phyloP scores from a whole-genome alignment of 176 grass and related monocot genomes.

The Pontederia crassipes region DNA sequence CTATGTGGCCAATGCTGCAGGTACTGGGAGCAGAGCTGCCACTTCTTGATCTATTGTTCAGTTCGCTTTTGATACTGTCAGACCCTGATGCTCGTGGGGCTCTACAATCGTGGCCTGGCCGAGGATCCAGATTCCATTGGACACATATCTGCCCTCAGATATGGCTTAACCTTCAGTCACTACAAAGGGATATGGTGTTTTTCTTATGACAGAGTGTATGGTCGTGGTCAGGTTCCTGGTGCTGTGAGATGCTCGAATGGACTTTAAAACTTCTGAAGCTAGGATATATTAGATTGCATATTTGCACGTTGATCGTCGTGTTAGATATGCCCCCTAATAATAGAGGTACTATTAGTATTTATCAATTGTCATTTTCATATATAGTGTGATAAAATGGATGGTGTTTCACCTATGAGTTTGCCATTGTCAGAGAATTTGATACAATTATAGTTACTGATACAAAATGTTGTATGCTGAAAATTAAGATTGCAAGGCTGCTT shows the following conservation, averaged over 20 bases:
- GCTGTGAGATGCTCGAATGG: conserved; percentile 88
- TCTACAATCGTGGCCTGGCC: conserved; percentile 47
- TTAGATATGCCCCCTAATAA: not conserved
- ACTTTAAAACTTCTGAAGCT: conserved; percentile 92
- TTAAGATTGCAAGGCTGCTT: not conserved
- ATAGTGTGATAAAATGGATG: no score
- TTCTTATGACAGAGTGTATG: not conserved
- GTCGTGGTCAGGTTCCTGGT: conserved; percentile 46
- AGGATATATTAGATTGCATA: not conserved
- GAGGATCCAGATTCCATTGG: conserved; percentile 35
- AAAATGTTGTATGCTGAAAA: not conserved
- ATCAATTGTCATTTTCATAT: not conserved
- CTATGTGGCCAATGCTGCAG: conserved; percentile 20
- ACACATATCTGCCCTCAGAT: conserved; percentile 59
- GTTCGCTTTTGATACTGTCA: conserved; percentile 48
- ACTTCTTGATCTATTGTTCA: conserved; percentile 73
- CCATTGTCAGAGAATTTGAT: no score
- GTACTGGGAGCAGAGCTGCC: conserved; percentile 60
- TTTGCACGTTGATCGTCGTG: not conserved
- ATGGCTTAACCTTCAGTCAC: conserved; percentile 33
- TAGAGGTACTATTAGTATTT: not conserved
- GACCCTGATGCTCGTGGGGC: conserved; percentile 43
- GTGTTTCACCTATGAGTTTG: no score
- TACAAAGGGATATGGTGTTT: not conserved
- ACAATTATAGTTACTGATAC: not conserved